Evolutionary conservation across 805 yeast genomes (phyloP), one percentile per base, ranked within the genome.

Genomic region (Wickerhamiella allomyrinae): DNA sequence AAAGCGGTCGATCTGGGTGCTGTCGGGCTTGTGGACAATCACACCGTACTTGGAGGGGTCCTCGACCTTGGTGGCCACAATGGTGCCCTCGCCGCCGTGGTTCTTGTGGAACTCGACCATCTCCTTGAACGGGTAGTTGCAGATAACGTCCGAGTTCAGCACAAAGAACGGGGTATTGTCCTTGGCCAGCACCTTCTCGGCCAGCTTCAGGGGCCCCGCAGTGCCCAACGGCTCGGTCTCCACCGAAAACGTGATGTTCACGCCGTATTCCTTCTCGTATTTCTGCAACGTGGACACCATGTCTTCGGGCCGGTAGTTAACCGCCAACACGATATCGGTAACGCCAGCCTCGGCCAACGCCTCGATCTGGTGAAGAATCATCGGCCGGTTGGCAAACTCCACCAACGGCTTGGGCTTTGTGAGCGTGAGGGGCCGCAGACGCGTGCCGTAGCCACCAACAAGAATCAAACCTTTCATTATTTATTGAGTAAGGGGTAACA

Each of bases 31-130:
- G 72, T 91, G 96, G 49, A 91, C 99, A 66, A 91, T 91, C 63
- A 91, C 99, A 76, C 99, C 99, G 70, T 91, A 91, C 71, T 91
- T 91, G 59, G 94, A 82, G 51, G 99, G 99, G 71, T 91, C 99
- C 64, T 91, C 98, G 53, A 91, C 99, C 74, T 91, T 91, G 61
- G 99, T 91, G 51, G 97, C 98, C 49, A 91, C 97, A 61, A 91
- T 91, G 58, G 98, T 91, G 68, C 95, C 98, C 58, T 76, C 83
- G 64, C 93, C 97, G 65, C 95, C 96, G 70, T 89, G 97, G 48
- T 81, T 78, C 63, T 73, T 69, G 76, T 91, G 99, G 85, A 86
- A 91, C 42, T 70, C 79, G 51, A 84, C 87, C 61, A 91, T 76
- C 64, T 89, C 96, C 57, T 71, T 66, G 71, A 91, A 89, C 56